These are phyloP conservation scores for Candida anglica DNA, from an alignment of 805 yeast genomes.

Conservation along the genomic window DNA sequence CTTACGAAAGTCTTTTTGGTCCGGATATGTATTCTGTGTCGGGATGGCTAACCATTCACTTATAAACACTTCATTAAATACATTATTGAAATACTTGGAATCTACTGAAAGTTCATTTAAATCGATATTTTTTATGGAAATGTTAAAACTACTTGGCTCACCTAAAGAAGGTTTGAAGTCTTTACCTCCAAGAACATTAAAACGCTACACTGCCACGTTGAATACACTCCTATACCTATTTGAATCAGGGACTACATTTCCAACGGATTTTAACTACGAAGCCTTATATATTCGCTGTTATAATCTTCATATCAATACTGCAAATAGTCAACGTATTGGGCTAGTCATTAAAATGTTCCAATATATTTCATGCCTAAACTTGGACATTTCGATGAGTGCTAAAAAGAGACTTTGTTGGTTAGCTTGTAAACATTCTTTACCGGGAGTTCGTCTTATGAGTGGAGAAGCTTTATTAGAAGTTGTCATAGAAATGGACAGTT, in stretches of 20 bases:
- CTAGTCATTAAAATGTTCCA: slow-evolving; percentile 43
- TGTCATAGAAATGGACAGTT: slow-evolving; percentile 16
- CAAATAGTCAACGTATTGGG: slow-evolving; percentile 31
- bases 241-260: slow-evolving; percentile 30
- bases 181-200: slow-evolving; percentile 14
- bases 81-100: slow-evolving; percentile 1
- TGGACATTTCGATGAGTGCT: slow-evolving; percentile 9
- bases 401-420: slow-evolving; percentile 19
- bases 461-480: slow-evolving; percentile 41
- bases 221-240: slow-evolving; percentile 33
- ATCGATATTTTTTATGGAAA: slow-evolving; percentile 7
- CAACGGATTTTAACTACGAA: slow-evolving; percentile 22
- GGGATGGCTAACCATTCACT: slow-evolving; percentile 1
- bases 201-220: slow-evolving; percentile 19
- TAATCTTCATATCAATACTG: slow-evolving; percentile 54
- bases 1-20: too few species aligned
- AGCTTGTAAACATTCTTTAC: slow-evolving; percentile 25
- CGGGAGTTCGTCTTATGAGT: slow-evolving; percentile 30
- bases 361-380: slow-evolving; percentile 19
- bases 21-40: slow-evolving; percentile 3
- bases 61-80: slow-evolving; percentile 1
- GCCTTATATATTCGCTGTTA: slow-evolving; percentile 45
- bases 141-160: slow-evolving; percentile 15
- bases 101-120: not conserved
- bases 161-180: slow-evolving; percentile 9